phyloP scores from a whole-genome alignment of 1,284 basidiomycete genomes.

The Neonothopanus nambi region DNA sequence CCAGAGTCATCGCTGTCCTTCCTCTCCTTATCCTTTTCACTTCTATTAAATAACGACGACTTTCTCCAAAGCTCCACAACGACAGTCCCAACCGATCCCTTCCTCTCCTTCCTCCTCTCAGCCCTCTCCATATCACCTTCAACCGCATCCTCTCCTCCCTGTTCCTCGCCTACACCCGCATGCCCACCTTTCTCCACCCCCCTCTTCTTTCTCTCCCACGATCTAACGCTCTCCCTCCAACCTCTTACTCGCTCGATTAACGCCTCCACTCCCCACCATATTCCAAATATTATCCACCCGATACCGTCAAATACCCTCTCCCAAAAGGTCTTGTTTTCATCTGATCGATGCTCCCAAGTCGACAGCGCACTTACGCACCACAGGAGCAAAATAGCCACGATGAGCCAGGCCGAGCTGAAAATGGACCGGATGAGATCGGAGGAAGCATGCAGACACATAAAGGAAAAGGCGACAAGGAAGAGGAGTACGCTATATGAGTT shows the following conservation, averaged over 20 bases:
- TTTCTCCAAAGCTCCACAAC: conserved; percentile 8
- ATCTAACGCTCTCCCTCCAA: background rate
- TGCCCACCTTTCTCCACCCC: too few relatives aligned
- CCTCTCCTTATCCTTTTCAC: background rate
- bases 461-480: conserved; percentile 37
- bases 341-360: conserved; percentile 10
- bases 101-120: background rate
- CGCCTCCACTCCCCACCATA: background rate
- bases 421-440: conserved; percentile 26
- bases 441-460: conserved; percentile 33
- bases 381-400: conserved; percentile 28
- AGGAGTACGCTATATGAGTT: conserved; percentile 30
- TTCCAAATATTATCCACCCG: background rate
- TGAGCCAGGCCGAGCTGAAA: conserved; percentile 26
- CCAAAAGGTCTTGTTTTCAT: conserved; percentile 5
- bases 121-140: too few relatives aligned
- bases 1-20: background rate
- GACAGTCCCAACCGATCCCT: conserved; percentile 6
- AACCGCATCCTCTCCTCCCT: background rate
- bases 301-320: background rate
- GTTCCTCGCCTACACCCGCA: background rate
- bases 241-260: background rate
- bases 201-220: background rate
- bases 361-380: conserved; percentile 34
- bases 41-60: conserved; percentile 1